Conservation (phyloP, 805 yeast genomes). For the Cyberlindnera amylophila region DNA sequence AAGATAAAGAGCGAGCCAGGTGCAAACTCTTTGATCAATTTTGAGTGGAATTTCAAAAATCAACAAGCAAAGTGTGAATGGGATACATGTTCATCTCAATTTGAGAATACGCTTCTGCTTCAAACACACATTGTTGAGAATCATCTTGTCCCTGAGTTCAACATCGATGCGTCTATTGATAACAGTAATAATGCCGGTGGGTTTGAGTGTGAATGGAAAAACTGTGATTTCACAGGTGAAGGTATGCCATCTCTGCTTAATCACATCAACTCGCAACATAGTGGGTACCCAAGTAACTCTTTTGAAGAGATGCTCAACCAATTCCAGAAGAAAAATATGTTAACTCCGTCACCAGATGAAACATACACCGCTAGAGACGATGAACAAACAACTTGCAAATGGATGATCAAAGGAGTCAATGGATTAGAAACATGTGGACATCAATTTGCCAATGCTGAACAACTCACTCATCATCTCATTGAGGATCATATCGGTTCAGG, state of each 20-base stretch:
- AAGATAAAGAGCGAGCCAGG: constrained; percentile 8
- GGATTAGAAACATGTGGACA: constrained; percentile 39
- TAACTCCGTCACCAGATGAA: constrained; percentile 5
- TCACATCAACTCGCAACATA: constrained; percentile 54
- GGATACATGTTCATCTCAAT: constrained; percentile 53
- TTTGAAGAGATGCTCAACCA: neutral
- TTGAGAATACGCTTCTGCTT: constrained; percentile 37
- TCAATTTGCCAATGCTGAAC: constrained; percentile 49
- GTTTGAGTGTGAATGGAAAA: constrained; percentile 65
- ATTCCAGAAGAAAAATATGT: constrained; percentile 1
- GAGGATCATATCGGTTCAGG: constrained; percentile 71
- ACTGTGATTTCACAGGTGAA: constrained; percentile 56
- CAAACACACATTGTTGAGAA: constrained; percentile 51
- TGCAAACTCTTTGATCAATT: constrained; percentile 16
- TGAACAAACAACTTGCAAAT: constrained; percentile 25
- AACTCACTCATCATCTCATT: constrained; percentile 68
- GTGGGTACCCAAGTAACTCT: constrained; percentile 15
- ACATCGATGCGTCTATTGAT: neutral
- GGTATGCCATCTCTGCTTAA: constrained; percentile 51
- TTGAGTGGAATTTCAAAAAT: constrained; percentile 30
- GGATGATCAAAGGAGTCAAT: constrained; percentile 15
- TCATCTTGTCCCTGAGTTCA: constrained; percentile 35
- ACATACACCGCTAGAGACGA: neutral
- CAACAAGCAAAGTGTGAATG: constrained; percentile 58
- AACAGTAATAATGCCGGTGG: neutral